Evolutionary conservation across 1,284 basidiomycete species (phyloP), one percentile per base, ranked within the genome.

Genomic region (Rhodotorula sp.): DNA sequence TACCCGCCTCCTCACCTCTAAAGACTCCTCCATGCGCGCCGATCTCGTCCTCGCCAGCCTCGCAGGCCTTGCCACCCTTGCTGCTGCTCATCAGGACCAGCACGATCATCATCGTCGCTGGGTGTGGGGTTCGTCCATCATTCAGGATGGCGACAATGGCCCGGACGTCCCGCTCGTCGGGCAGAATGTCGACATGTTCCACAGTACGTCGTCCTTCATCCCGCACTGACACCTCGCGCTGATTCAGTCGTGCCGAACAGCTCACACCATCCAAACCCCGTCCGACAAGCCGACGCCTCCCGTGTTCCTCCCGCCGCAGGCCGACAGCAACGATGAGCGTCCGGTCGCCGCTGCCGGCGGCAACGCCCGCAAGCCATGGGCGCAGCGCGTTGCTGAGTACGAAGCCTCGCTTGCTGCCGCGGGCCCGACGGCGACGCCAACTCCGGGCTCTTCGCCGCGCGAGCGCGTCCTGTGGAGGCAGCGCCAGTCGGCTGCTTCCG

Each of bases 101-200:
- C 49, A 50, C 23, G 10, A 50, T 23, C 49, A 50, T 23, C 49
- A n/a, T 21, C 49, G 49, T 23, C 52, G 66, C 45, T 67, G 54
- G 27, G 34, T 61, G 2, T 61, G 58, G 53, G 66, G 59, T 8
- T 5, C 64, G 16, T 42, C 44, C 12, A 60, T 67, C 27, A 56
- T 67, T 19, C 58, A 67, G 27, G 66, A 50, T 23, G 49, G 23
- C 7, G 21, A 21, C 5, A 23, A 23, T 21, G 49, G 49, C 7
- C 49, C 7, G 23, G 49, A 23, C 21, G 49, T n/a, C 21, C 49
- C 49, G 5, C 49, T 21, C 7, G 14, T 50, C 49, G 49, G 49
- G 49, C 8, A 23, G 21, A 50, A 50, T 23, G 49, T 50, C 21
- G 49, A 50, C 49, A 21, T 10, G 23, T n/a, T n/a, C 23, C 21